Evolutionary conservation across 2,329 filamentous ascomycete genomes (phyloP).

Genomic region (Verticillium tricorpus): DNA sequence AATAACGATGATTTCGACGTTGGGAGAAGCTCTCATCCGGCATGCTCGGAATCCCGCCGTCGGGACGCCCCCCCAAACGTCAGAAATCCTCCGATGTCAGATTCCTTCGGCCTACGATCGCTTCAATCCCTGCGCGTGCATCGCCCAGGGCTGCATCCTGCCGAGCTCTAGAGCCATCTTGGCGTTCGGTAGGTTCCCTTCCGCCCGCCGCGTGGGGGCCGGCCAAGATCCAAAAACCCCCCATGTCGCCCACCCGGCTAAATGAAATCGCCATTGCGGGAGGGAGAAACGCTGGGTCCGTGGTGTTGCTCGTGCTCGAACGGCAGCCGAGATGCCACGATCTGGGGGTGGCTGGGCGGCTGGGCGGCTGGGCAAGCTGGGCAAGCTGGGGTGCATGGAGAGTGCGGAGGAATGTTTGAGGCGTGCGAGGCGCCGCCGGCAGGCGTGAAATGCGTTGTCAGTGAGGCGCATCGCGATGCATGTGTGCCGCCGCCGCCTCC

Average conservation of each 20-base stretch:
- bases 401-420: neutral
- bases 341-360: neutral
- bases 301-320: neutral
- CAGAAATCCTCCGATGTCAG: neutral
- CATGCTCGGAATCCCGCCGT: too few relatives aligned
- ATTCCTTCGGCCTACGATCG: neutral
- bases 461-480: neutral
- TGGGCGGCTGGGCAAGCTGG: neutral
- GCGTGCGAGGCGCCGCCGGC: neutral
- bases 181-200: neutral
- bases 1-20: too few relatives aligned
- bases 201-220: neutral
- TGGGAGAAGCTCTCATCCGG: too few relatives aligned
- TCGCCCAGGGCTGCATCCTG: neutral
- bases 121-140: neutral
- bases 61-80: too few relatives aligned
- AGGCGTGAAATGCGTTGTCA: neutral
- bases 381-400: neutral
- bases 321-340: neutral
- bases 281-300: neutral
- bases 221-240: neutral
- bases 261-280: neutral
- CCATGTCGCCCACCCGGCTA: neutral
- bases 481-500: too few relatives aligned
- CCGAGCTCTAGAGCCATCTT: neutral